phyloP scores from a whole-genome alignment of 345 rosid species.

The Salix udensis region DNA sequence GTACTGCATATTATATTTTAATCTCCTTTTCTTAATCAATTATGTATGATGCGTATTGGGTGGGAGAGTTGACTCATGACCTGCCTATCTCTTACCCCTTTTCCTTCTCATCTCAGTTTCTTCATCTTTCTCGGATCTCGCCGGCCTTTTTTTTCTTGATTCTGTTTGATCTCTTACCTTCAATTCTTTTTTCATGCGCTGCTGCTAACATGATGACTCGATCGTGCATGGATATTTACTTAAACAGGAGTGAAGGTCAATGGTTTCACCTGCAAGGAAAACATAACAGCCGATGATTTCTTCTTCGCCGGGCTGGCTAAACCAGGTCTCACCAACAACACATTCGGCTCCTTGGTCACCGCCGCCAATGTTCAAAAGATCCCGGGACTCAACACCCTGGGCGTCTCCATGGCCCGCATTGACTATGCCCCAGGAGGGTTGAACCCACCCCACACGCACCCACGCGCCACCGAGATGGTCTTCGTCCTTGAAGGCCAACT shows the following conservation, averaged over 20 bases:
- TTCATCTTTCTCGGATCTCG: not conserved
- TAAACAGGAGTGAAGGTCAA: constrained; percentile 19
- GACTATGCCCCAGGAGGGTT: constrained; percentile 29
- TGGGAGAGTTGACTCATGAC: not conserved
- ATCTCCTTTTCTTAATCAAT: not conserved
- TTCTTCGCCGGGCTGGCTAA: constrained; percentile 10
- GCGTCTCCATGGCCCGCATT: constrained; percentile 25
- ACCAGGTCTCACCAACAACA: constrained; percentile 20
- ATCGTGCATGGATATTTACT: not conserved
- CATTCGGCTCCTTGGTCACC: constrained; percentile 12
- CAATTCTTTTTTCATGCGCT: not conserved
- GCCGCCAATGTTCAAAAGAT: constrained; percentile 18
- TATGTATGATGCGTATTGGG: not conserved
- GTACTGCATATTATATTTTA: not conserved
- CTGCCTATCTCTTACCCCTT: not conserved
- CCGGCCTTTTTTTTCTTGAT: too few relatives aligned
- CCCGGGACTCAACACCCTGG: constrained; percentile 32
- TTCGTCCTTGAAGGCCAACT: constrained; percentile 26
- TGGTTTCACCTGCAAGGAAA: constrained; percentile 22
- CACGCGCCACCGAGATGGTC: constrained; percentile 29
- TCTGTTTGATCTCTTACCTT: not conserved
- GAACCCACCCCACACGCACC: constrained; percentile 32
- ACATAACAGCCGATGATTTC: constrained; percentile 18
- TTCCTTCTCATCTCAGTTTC: not conserved
- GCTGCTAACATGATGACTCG: not conserved